Evolutionary conservation across 1,284 basidiomycete genomes (phyloP), one percentile per base, ranked within the genome.

Genomic region (Amylostereum chailletii): DNA sequence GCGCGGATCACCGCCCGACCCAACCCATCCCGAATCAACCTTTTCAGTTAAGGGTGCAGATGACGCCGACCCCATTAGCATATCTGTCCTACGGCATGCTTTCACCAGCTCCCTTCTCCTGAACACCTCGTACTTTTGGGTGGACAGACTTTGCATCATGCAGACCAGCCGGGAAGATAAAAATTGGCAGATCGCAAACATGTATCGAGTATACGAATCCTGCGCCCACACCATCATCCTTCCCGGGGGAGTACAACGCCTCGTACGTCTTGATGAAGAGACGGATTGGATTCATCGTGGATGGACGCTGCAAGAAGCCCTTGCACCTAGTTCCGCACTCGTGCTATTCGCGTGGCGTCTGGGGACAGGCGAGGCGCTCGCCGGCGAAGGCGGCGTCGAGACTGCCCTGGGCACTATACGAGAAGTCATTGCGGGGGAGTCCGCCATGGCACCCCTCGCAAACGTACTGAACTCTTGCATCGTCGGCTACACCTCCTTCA

Each of bases 271-370:
- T 3, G 50, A 53, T 33, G 57, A 58, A 40, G 49, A 56, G 26
- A 58, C 56, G n/a, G 32, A 27, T 3, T 55, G 55, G 53, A 55
- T 53, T 10, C 45, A 55, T 49, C 55, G 55, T 9, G 52, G 49
- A 4, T 55, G 54, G 55, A 57, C 55, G 29, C 39, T 57, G n/a
- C 55, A 55, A 38, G 55, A 57, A 46, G 53, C 40, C n/a, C 26
- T 57, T 31, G 53, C 53, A 42, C 48, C 27, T 5, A 19, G 42
- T 10, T n/a, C 5, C 11, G 30, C 19, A 19, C 19, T 19, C 19
- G 19, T 19, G 19, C 19, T 19, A 19, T 19, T 19, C 19, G 19
- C 19, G 19, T 19, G 19, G 19, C 19, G 19, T 19, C 19, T 19
- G 19, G 19, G 19, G 19, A 19, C 19, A 19, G 19, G 19, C 19